phyloP scores from a whole-genome alignment of 192 early-diverging fungal genomes.

The Bifiguratus adelaidae region DNA sequence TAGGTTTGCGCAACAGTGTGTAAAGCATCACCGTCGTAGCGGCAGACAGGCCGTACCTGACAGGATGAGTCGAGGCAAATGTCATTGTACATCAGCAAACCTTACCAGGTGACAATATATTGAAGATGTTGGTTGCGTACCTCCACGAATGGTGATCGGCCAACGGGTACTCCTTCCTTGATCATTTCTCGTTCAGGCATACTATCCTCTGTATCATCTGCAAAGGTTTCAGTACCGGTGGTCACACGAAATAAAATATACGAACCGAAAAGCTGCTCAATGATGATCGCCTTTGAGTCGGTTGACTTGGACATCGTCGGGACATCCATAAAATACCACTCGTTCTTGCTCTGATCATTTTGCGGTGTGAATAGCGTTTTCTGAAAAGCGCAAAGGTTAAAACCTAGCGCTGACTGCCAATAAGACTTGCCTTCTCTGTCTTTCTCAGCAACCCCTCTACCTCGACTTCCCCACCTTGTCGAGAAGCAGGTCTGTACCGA shows the following conservation, averaged over 20 bases:
- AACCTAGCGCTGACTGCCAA: slow-evolving; percentile 1
- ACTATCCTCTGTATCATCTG: too few relatives aligned
- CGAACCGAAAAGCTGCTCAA: slow-evolving; percentile 62
- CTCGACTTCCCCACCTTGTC: slow-evolving; percentile 33
- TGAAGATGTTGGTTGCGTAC: slow-evolving; percentile 79
- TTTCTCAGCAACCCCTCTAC: slow-evolving; percentile 57
- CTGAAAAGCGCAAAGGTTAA: slow-evolving; percentile 9
- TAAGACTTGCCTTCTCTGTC: slow-evolving; percentile 34
- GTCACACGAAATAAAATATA: not conserved
- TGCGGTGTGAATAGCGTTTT: slow-evolving; percentile 48
- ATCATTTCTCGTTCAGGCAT: slow-evolving; percentile 39
- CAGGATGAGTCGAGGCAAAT: not conserved
- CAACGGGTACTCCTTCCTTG: slow-evolving; percentile 57
- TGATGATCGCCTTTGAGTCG: slow-evolving; percentile 52
- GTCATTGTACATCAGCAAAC: not conserved
- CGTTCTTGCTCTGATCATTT: slow-evolving; percentile 49
- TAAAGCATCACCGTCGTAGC: slow-evolving; percentile 61
- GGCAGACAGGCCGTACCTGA: slow-evolving; percentile 46
- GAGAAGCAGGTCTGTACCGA: slow-evolving; percentile 32
- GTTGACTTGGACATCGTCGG: slow-evolving; percentile 62
- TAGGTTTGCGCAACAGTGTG: slow-evolving; percentile 45
- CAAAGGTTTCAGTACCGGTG: not conserved
- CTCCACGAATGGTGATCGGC: slow-evolving; percentile 57
- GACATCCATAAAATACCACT: slow-evolving; percentile 79
- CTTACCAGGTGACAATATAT: slow-evolving; percentile 87